These are phyloP conservation scores for Collybiopsis luxurians DNA, from an alignment of 768 basidiomycete genomes.

Conservation along the genomic window DNA sequence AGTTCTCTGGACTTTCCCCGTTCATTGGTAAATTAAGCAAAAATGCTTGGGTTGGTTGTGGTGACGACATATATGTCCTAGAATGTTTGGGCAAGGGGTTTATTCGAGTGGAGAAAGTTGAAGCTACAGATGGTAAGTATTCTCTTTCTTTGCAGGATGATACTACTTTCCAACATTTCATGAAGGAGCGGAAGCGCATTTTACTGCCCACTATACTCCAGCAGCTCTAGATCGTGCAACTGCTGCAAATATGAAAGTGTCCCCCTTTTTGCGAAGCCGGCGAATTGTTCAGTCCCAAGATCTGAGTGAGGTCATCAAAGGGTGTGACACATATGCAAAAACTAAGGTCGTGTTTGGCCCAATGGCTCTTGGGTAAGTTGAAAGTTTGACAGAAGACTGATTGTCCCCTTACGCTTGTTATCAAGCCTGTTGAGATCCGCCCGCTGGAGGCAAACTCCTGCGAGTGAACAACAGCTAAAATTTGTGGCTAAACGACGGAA, in stretches of 20 bases:
- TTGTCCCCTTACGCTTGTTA: not conserved
- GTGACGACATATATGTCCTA: conserved; percentile 65
- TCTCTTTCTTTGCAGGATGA: not conserved
- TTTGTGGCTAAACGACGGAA: conserved; percentile 48
- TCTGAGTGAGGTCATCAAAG: conserved; percentile 61
- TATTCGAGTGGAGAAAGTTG: conserved; percentile 54
- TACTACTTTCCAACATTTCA: not conserved
- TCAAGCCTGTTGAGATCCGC: conserved; percentile 57
- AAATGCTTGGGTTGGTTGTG: conserved; percentile 81
- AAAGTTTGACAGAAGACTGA: not conserved
- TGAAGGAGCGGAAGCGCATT: conserved; percentile 32
- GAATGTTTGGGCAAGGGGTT: conserved; percentile 72
- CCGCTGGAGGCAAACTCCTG: conserved; percentile 60
- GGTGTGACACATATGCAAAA: conserved; percentile 64
- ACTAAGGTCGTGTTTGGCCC: conserved; percentile 53
- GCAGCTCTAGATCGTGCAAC: conserved; percentile 43
- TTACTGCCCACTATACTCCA: conserved; percentile 54
- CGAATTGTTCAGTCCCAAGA: conserved; percentile 50
- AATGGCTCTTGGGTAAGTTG: conserved; percentile 46
- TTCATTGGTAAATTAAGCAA: conserved; percentile 53
- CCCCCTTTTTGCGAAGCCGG: conserved; percentile 53
- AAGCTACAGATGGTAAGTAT: conserved; percentile 32
- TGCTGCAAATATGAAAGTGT: conserved; percentile 41
- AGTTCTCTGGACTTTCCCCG: conserved; percentile 46
- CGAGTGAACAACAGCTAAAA: conserved; percentile 57